These are phyloP conservation scores for Abortiporus biennis DNA, from an alignment of 1,284 basidiomycete genomes.

Conservation along the genomic window DNA sequence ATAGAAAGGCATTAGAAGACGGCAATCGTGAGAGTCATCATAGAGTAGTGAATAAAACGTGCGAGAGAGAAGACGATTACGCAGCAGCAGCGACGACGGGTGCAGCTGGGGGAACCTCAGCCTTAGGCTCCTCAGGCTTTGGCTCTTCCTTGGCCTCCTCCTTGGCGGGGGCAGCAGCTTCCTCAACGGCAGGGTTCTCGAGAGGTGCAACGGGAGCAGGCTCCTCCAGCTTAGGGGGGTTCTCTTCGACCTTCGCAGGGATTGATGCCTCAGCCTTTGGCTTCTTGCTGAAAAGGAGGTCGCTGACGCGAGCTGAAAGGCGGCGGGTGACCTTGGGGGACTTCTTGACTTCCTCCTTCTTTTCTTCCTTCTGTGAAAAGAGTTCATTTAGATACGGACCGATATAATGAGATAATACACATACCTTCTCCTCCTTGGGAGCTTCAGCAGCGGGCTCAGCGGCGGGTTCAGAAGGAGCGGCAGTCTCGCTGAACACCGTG, in stretches of 20 bases:
- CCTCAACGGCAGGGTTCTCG: conserved; percentile 55
- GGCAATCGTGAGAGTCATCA: conserved; percentile 48
- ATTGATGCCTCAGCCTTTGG: conserved; percentile 60
- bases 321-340: conserved; percentile 65
- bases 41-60: conserved; percentile 23
- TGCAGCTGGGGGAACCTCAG: conserved; percentile 27
- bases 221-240: conserved; percentile 75
- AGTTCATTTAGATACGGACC: not conserved
- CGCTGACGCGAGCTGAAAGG: conserved; percentile 68
- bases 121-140: conserved; percentile 30
- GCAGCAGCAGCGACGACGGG: conserved; percentile 50
- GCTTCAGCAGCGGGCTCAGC: conserved; percentile 37
- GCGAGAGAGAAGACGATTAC: conserved; percentile 30
- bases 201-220: conserved; percentile 68
- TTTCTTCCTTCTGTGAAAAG: conserved; percentile 22
- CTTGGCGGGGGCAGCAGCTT: conserved; percentile 29
- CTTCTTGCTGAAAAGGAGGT: conserved; percentile 79
- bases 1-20: conserved; percentile 33
- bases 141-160: conserved; percentile 29
- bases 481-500: conserved; percentile 64
- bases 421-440: conserved; percentile 59
- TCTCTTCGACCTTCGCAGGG: conserved; percentile 80
- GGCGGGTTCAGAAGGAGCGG: conserved; percentile 28
- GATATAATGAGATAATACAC: conserved; percentile 8
- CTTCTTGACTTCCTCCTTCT: conserved; percentile 35